A percentile compares a stretch with the other conserved stretches of the same genome.
Conservation (phyloP, 495 filamentous ascomycete genomes). For the Chaetomidium leptoderma region DNA sequence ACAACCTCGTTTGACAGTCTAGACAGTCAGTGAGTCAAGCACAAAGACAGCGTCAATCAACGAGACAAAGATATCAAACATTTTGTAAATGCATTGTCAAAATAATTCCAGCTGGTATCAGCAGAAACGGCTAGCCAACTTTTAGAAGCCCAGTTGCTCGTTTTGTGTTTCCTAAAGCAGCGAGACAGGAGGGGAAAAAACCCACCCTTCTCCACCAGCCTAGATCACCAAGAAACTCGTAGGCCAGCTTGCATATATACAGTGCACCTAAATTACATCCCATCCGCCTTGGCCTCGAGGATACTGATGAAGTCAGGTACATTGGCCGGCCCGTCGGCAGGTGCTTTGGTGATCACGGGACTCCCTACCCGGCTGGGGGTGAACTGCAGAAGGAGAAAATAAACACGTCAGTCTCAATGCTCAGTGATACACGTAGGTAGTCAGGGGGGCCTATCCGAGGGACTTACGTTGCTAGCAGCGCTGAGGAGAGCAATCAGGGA, state of each 20-base stretch:
- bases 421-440: not conserved
- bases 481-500: conserved; percentile 83
- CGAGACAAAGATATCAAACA: no score
- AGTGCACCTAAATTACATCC: conserved; percentile 35
- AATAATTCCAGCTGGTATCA: no score
- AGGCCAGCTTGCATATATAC: not conserved
- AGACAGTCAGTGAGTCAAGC: no score
- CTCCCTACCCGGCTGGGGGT: conserved; percentile 52
- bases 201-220: not conserved
- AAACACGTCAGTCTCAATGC: conserved; percentile 17
- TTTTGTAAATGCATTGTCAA: no score
- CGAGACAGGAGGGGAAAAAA: no score
- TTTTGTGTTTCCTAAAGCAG: no score
- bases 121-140: no score
- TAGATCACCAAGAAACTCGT: not conserved
- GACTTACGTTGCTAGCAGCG: conserved; percentile 82
- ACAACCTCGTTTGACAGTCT: no score
- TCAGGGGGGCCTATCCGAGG: not conserved
- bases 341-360: conserved; percentile 48
- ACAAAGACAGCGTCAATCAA: no score
- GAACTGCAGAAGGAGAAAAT: conserved; percentile 46
- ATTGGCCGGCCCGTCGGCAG: conserved; percentile 30
- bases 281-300: conserved; percentile 47
- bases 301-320: conserved; percentile 35
- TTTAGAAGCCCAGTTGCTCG: no score